A percentile compares a stretch with the other conserved stretches of the same genome.
These are phyloP conservation scores for Nannochloropsis gaditana DNA, from an alignment of 108 stramenopile genomes.

Conservation along the genomic window DNA sequence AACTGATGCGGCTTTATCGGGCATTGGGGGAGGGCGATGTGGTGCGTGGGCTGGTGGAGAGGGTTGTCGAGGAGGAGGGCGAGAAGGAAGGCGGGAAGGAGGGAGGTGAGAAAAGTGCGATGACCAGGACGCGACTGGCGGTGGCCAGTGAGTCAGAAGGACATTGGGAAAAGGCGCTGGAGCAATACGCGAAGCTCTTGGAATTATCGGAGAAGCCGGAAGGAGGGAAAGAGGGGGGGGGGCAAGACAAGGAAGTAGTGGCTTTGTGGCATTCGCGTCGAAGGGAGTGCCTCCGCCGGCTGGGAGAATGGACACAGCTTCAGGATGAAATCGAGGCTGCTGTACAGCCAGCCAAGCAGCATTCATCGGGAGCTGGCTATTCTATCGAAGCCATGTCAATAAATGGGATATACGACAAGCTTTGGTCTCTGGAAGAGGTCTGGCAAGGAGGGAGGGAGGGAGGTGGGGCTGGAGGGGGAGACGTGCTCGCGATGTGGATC, in stretches of 20 bases:
- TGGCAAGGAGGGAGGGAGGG: background rate
- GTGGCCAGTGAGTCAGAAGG: constrained; percentile 18
- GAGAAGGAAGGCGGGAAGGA: constrained; percentile 6
- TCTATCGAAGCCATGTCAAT: too few relatives aligned
- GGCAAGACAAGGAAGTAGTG: background rate
- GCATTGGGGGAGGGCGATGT: constrained; percentile 50
- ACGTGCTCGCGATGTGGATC: background rate
- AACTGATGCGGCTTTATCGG: constrained; percentile 49
- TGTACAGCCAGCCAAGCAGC: background rate
- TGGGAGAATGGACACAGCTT: background rate
- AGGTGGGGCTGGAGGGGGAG: background rate
- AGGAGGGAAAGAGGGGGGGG: constrained; percentile 22
- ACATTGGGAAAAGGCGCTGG: background rate
- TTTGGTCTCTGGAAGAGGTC: background rate
- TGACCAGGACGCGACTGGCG: constrained; percentile 25
- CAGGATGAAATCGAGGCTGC: background rate
- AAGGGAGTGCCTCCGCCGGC: constrained; percentile 23
- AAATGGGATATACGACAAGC: background rate
- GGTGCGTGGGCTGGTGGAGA: constrained; percentile 38
- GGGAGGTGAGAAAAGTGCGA: constrained; percentile 16
- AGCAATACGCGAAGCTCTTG: background rate
- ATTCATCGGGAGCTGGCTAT: too few relatives aligned
- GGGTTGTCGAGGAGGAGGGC: constrained; percentile 18
- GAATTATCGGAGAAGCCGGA: background rate
- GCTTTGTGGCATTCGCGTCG: background rate